A percentile compares a stretch with the other conserved stretches of the same genome.
Evolutionary conservation across 148 eudicot species (phyloP).

Genomic region (Talinum fruticosum): DNA sequence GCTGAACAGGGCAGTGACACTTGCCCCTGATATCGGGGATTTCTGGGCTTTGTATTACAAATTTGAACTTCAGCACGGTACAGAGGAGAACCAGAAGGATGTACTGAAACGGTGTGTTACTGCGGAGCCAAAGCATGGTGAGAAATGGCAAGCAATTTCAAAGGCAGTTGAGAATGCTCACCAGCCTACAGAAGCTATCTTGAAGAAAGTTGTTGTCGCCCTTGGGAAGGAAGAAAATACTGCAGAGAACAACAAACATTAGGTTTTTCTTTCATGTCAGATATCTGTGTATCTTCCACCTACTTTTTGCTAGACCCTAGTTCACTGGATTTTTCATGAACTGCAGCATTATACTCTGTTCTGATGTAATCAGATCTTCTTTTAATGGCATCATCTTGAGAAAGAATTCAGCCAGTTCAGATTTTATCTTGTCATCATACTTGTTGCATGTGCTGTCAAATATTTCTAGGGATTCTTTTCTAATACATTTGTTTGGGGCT

Average conservation of each 20-base stretch:
- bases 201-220: slow-evolving; percentile 77
- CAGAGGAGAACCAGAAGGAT: slow-evolving; percentile 72
- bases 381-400: background rate
- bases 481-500: no score
- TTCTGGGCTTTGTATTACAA: slow-evolving; percentile 87
- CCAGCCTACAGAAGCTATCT: slow-evolving; percentile 75
- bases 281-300: background rate
- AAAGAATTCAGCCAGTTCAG: background rate
- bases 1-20: slow-evolving; percentile 81
- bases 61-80: slow-evolving; percentile 84
- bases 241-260: slow-evolving; percentile 46
- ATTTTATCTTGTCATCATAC: background rate
- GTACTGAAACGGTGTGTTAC: slow-evolving; percentile 75
- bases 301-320: background rate
- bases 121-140: slow-evolving; percentile 95
- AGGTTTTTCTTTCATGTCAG: background rate
- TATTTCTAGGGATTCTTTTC: no score
- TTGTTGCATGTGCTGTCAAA: background rate
- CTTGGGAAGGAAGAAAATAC: slow-evolving; percentile 74
- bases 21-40: slow-evolving; percentile 88
- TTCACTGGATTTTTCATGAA: background rate
- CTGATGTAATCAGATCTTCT: background rate
- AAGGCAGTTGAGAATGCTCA: slow-evolving; percentile 87
- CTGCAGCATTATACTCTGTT: background rate
- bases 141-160: slow-evolving; percentile 77